Evolutionary conservation across 2,329 filamentous ascomycete genomes (phyloP).

Genomic region (Aquanectria penicillioides): DNA sequence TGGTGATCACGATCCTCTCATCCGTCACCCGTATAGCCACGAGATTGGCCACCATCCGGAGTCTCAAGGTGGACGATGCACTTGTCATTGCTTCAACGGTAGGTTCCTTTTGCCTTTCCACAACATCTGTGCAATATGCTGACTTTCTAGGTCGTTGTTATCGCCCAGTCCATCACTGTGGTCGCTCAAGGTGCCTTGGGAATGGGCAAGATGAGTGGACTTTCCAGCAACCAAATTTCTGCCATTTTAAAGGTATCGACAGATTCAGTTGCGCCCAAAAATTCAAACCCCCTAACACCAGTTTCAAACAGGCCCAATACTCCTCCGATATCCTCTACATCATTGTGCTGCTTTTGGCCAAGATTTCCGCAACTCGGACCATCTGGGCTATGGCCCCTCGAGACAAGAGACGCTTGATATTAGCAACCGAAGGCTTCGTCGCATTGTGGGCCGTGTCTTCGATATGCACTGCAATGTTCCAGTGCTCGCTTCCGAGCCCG

Average conservation of each 20-base stretch:
- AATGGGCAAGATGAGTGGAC: conserved; percentile 25
- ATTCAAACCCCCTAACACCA: no score
- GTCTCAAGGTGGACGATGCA: conserved; percentile 29
- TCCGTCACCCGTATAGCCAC: conserved; percentile 29
- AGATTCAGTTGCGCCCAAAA: no score
- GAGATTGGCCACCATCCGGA: conserved; percentile 22
- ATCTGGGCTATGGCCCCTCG: conserved; percentile 31
- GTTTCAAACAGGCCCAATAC: conserved; percentile 26
- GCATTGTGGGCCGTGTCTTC: conserved; percentile 25
- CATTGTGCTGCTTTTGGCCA: conserved; percentile 21
- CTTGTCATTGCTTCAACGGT: conserved; percentile 30
- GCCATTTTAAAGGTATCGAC: conserved; percentile 27
- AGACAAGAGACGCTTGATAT: conserved; percentile 17
- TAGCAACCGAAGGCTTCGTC: conserved; percentile 22
- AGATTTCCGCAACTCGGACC: conserved; percentile 32
- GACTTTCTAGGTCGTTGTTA: conserved; percentile 22
- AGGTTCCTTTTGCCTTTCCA: background rate
- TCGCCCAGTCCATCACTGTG: conserved; percentile 31
- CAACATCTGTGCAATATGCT: background rate
- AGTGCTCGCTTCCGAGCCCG: conserved; percentile 28
- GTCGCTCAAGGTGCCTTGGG: conserved; percentile 29
- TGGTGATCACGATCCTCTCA: conserved; percentile 35
- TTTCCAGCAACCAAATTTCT: conserved; percentile 10
- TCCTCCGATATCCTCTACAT: conserved; percentile 28
- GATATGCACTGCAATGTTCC: conserved; percentile 22